Percentiles rank a stretch among this genome's conserved stretches.
Evolutionary conservation across 2,329 filamentous ascomycete species (phyloP).

Genomic region (Stagonosporopsis cucurbitacearum): DNA sequence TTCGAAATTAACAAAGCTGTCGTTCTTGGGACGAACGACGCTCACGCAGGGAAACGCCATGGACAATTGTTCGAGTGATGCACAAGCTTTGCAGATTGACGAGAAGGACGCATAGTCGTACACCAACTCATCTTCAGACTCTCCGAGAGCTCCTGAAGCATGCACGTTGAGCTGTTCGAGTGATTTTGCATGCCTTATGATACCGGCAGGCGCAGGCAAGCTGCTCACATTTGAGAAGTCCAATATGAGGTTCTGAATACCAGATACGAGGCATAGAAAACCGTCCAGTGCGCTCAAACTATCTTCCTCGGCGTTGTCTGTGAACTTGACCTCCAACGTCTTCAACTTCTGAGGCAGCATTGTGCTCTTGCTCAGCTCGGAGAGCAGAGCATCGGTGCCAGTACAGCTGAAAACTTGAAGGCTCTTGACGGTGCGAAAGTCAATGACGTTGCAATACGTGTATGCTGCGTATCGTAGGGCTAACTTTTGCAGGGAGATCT

Average conservation of each 20-base stretch:
- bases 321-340: conserved; percentile 55
- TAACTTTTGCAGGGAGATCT: conserved; percentile 55
- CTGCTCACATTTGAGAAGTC: conserved; percentile 52
- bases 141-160: conserved; percentile 44
- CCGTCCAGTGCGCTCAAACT: conserved; percentile 55
- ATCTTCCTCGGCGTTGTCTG: conserved; percentile 57
- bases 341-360: conserved; percentile 55
- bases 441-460: conserved; percentile 56
- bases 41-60: conserved; percentile 56
- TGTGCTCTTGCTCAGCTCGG: conserved; percentile 55
- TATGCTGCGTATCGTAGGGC: conserved; percentile 56
- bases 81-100: conserved; percentile 55
- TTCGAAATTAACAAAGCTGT: conserved; percentile 54
- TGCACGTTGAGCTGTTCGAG: conserved; percentile 55
- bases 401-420: conserved; percentile 54
- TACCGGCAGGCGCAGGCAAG: conserved; percentile 52
- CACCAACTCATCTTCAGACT: conserved; percentile 53
- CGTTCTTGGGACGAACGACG: conserved; percentile 50
- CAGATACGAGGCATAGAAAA: conserved; percentile 55
- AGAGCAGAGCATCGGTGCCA: conserved; percentile 56
- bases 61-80: conserved; percentile 53
- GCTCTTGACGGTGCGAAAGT: conserved; percentile 53
- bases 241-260: conserved; percentile 53
- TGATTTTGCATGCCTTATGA: conserved; percentile 55
- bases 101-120: conserved; percentile 54